Conservation (phyloP, 768 basidiomycete genomes). For the Tricholoma furcatifolium region DNA sequence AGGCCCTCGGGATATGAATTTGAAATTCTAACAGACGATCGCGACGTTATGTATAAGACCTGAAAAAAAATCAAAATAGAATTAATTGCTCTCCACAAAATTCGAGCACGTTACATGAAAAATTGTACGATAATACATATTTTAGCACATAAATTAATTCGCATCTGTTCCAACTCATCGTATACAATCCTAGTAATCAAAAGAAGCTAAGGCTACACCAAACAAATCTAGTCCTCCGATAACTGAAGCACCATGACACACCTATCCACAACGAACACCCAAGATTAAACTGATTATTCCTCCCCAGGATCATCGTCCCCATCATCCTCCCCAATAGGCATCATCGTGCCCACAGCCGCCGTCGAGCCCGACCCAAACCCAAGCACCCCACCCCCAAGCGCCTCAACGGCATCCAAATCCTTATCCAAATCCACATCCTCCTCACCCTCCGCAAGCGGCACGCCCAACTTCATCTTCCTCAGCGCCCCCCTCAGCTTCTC, state of each 20-base stretch:
- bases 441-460: slow-evolving; percentile 24
- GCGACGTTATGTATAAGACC: too few species aligned
- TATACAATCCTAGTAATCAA: background rate
- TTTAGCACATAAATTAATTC: slow-evolving; percentile 13
- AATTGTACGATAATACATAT: background rate
- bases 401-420: slow-evolving; percentile 60
- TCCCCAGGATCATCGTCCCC: slow-evolving; percentile 16
- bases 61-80: too few species aligned
- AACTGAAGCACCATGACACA: too few species aligned
- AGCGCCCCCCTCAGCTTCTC: slow-evolving; percentile 65
- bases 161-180: slow-evolving; percentile 1
- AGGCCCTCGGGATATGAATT: too few species aligned
- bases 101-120: background rate
- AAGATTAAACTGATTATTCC: background rate
- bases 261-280: background rate
- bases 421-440: slow-evolving; percentile 51
- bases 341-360: background rate
- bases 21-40: too few species aligned
- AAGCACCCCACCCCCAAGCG: slow-evolving; percentile 16
- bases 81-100: too few species aligned
- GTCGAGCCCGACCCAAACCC: slow-evolving; percentile 10
- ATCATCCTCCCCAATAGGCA: slow-evolving; percentile 16
- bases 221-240: background rate
- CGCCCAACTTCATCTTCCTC: slow-evolving; percentile 47
- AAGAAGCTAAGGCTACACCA: slow-evolving; percentile 3